Percentiles rank a stretch among this genome's conserved stretches.
Evolutionary conservation across 768 basidiomycete species (phyloP).

Genomic region (Suillus subluteus): DNA sequence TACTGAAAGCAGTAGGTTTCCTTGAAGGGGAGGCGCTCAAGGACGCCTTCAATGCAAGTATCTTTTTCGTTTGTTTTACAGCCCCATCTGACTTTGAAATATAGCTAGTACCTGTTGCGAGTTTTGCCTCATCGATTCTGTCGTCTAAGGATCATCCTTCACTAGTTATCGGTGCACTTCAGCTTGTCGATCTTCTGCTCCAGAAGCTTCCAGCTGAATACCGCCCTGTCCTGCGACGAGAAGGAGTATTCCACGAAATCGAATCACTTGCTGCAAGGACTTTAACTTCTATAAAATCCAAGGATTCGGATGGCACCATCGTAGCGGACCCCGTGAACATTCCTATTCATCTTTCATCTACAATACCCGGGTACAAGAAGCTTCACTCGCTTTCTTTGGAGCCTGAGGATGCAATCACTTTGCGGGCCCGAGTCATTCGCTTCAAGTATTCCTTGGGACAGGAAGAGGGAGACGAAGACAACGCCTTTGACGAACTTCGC

Average conservation of each 20-base stretch:
- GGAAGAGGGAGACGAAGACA: conserved; percentile 59
- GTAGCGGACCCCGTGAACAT: conserved; percentile 37
- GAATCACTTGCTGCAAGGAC: conserved; percentile 71
- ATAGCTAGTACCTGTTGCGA: conserved; percentile 92
- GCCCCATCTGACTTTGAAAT: conserved; percentile 16
- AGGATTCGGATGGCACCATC: conserved; percentile 43
- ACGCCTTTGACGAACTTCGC: conserved; percentile 65
- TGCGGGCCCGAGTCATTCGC: conserved; percentile 88
- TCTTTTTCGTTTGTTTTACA: conserved; percentile 8
- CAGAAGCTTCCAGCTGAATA: conserved; percentile 84
- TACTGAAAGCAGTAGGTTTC: conserved; percentile 92
- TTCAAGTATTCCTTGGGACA: conserved; percentile 74
- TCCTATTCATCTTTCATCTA: conserved; percentile 43
- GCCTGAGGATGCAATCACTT: conserved; percentile 88
- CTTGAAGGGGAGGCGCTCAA: conserved; percentile 76
- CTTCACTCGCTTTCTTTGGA: conserved; percentile 70
- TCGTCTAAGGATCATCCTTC: conserved; percentile 91
- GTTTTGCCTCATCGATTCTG: conserved; percentile 92
- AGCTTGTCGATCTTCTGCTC: conserved; percentile 90
- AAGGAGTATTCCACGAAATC: conserved; percentile 96
- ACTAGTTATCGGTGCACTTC: conserved; percentile 85
- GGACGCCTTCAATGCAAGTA: conserved; percentile 73
- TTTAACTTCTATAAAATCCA: conserved; percentile 57
- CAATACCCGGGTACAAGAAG: conserved; percentile 70
- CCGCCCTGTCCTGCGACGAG: conserved; percentile 86